Conservation (phyloP, 352 stramenopile genomes). For the Globisporangium uncinulatum region DNA sequence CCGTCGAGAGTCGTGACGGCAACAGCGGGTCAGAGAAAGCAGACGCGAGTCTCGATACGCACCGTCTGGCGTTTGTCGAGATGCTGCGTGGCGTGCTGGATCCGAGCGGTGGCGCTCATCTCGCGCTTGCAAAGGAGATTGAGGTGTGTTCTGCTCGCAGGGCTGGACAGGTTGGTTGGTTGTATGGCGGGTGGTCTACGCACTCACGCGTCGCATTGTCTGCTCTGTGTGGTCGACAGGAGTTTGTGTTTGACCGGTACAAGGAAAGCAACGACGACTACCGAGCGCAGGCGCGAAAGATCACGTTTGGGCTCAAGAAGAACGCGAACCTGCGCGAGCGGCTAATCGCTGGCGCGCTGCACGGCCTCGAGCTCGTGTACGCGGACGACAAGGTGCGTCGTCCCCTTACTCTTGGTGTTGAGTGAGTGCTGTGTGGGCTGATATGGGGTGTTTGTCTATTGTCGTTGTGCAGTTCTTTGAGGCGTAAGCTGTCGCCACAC, state of each 20-base stretch:
- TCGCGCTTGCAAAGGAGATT: constrained; percentile 58
- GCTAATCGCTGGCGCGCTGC: constrained; percentile 54
- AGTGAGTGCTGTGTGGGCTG: no score
- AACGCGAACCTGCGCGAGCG: constrained; percentile 58
- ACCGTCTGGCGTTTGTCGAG: constrained; percentile 49
- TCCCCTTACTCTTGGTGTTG: no score
- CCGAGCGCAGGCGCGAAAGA: constrained; percentile 59
- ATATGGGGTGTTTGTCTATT: no score
- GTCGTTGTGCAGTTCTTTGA: no score
- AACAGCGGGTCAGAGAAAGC: constrained; percentile 12
- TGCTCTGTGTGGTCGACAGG: constrained; percentile 16
- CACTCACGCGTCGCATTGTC: not conserved
- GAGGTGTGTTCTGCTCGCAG: constrained; percentile 29
- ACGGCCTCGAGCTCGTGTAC: constrained; percentile 72
- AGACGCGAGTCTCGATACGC: constrained; percentile 46
- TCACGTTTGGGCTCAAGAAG: constrained; percentile 75
- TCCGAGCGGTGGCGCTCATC: constrained; percentile 26
- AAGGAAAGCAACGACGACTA: constrained; percentile 79
- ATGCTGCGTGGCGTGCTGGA: constrained; percentile 65
- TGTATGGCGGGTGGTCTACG: no score
- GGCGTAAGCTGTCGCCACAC: no score
- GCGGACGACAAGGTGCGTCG: constrained; percentile 48
- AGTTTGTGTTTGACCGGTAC: constrained; percentile 72
- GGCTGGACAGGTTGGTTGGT: no score
- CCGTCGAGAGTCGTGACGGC: not conserved